These are phyloP conservation scores for Paracamarosporium sp. DNA, from an alignment of 2,329 filamentous ascomycete species.

Conservation along the genomic window DNA sequence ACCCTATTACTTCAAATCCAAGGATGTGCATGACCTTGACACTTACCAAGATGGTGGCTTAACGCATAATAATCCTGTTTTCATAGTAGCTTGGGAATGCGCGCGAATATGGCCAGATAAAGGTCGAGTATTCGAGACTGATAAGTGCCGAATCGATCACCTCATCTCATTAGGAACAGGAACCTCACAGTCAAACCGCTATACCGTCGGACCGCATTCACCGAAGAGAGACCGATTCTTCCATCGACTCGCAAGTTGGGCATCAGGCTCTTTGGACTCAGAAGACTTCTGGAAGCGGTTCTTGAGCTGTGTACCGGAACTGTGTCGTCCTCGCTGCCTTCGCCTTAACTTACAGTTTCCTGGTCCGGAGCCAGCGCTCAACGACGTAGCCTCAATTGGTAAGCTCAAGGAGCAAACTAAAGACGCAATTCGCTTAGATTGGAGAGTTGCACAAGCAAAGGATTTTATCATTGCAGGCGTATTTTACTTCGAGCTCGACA, in stretches of 20 bases:
- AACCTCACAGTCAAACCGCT: conserved; percentile 6
- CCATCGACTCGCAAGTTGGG: conserved; percentile 20
- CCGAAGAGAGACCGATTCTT: conserved; percentile 28
- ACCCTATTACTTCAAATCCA: conserved; percentile 35
- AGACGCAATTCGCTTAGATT: conserved; percentile 8
- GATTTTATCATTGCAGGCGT: conserved; percentile 26
- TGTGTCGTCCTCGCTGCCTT: conserved; percentile 20
- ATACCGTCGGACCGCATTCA: conserved; percentile 23
- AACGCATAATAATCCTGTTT: conserved; percentile 34
- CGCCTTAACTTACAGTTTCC: conserved; percentile 27
- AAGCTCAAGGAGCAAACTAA: conserved; percentile 13
- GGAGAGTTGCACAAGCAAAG: conserved; percentile 1
- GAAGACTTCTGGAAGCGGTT: conserved; percentile 28
- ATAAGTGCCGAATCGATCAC: conserved; percentile 22
- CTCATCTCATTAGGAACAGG: conserved; percentile 35
- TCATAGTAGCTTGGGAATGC: conserved; percentile 28
- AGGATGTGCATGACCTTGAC: conserved; percentile 25
- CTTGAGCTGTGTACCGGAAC: conserved; percentile 15
- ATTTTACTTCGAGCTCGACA: conserved; percentile 18
- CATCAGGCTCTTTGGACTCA: conserved; percentile 28
- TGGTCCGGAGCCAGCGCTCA: conserved; percentile 20
- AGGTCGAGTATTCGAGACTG: conserved; percentile 10
- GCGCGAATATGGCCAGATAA: conserved; percentile 29
- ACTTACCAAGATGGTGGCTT: conserved; percentile 38
- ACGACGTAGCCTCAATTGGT: conserved; percentile 23